Percentiles rank a stretch among this genome's conserved stretches.
Conservation (phyloP, 495 filamentous ascomycete species). For the Lasiosphaeris hirsuta region DNA sequence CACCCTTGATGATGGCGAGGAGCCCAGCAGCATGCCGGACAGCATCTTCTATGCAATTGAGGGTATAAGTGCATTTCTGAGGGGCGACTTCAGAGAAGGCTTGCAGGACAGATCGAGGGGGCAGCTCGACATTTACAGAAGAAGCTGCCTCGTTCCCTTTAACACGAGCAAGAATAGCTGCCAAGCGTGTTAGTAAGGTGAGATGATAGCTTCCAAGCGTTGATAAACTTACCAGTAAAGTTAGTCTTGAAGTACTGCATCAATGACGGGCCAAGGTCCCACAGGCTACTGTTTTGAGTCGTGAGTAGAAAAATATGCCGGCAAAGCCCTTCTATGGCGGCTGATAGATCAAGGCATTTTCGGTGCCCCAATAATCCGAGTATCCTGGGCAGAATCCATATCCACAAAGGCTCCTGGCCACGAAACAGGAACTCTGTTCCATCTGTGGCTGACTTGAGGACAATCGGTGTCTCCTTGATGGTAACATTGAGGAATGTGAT, state of each 20-base stretch:
- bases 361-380: constrained; percentile 52
- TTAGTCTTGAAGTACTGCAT: constrained; percentile 42
- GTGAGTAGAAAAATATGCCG: constrained; percentile 39
- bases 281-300: constrained; percentile 37
- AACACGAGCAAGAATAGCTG: constrained; percentile 23
- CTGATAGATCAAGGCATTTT: constrained; percentile 37
- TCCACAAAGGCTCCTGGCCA: constrained; percentile 62
- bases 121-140: constrained; percentile 19
- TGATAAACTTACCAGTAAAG: constrained; percentile 34
- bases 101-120: constrained; percentile 20
- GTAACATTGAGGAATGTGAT: constrained; percentile 60
- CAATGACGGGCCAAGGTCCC: constrained; percentile 43
- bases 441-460: constrained; percentile 53
- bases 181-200: not conserved
- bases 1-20: constrained; percentile 20
- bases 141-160: constrained; percentile 2
- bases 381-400: constrained; percentile 73
- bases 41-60: constrained; percentile 23
- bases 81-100: constrained; percentile 7
- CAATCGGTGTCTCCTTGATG: constrained; percentile 68
- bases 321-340: constrained; percentile 52
- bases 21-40: constrained; percentile 27
- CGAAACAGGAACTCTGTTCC: constrained; percentile 40
- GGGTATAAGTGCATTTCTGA: constrained; percentile 15
- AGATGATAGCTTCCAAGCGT: not conserved